These are phyloP conservation scores for Clavispora asparagi DNA, from an alignment of 805 yeast species.

Conservation along the genomic window DNA sequence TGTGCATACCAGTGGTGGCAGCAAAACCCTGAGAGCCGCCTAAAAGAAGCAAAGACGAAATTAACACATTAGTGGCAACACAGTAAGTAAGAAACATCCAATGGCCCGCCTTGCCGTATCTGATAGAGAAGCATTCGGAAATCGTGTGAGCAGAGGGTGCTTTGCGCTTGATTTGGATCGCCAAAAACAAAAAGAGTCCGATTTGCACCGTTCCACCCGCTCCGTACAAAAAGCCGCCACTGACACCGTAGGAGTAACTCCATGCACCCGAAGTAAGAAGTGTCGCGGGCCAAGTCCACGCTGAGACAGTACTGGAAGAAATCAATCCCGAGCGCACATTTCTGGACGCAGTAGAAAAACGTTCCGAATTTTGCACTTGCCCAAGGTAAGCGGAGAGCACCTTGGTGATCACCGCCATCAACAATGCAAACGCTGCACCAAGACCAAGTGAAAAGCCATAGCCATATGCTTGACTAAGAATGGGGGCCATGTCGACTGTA, in stretches of 20 bases:
- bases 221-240: constrained; percentile 6
- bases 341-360: constrained; percentile 8
- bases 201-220: constrained; percentile 14
- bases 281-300: constrained; percentile 8
- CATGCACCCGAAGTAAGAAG: constrained; percentile 9
- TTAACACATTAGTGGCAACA: constrained; percentile 9
- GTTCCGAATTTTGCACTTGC: constrained; percentile 7
- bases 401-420: constrained; percentile 5
- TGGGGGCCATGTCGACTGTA: constrained; percentile 1
- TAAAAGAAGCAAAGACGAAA: constrained; percentile 8
- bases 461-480: constrained; percentile 4
- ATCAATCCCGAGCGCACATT: constrained; percentile 6
- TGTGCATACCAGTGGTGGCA: constrained; percentile 9
- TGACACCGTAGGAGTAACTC: constrained; percentile 5
- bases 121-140: constrained; percentile 12
- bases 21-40: constrained; percentile 7
- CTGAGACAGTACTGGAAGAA: constrained; percentile 6
- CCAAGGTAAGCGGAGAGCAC: constrained; percentile 4
- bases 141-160: constrained; percentile 17
- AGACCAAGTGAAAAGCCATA: constrained; percentile 6
- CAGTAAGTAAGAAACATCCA: constrained; percentile 10
- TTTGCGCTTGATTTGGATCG: constrained; percentile 16
- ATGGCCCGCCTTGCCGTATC: constrained; percentile 12
- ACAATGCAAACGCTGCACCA: constrained; percentile 7
- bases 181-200: constrained; percentile 15